Evolutionary conservation across 2,329 filamentous ascomycete species (phyloP).

Genomic region (Apiospora hydei): DNA sequence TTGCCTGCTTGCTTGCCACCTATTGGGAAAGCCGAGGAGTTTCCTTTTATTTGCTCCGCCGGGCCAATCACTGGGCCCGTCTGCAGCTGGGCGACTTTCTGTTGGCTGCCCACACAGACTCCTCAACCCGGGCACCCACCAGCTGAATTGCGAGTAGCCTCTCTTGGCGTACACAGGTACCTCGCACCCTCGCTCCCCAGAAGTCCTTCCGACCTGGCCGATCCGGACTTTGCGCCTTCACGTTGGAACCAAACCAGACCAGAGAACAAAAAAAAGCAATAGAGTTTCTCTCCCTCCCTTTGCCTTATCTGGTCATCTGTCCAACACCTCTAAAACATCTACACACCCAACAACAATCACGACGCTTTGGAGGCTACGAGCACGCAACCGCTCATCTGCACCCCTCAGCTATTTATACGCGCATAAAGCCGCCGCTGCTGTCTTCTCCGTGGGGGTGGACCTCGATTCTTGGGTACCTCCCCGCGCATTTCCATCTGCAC

Average conservation of each 20-base stretch:
- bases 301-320: conserved; percentile 16
- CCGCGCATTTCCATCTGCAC: conserved; percentile 19
- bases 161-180: conserved; percentile 16
- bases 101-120: conserved; percentile 17
- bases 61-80: not conserved
- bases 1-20: conserved; percentile 19
- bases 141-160: conserved; percentile 20
- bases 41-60: not conserved
- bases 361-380: not conserved
- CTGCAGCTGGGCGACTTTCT: conserved; percentile 13
- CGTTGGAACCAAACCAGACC: conserved; percentile 2
- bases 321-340: conserved; percentile 20
- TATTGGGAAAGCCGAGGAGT: not conserved
- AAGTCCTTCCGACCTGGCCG: conserved; percentile 15
- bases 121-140: conserved; percentile 12
- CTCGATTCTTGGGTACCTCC: conserved; percentile 21
- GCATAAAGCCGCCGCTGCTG: conserved; percentile 17
- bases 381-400: not conserved
- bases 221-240: conserved; percentile 16
- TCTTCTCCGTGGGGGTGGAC: conserved; percentile 20
- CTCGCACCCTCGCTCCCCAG: conserved; percentile 3
- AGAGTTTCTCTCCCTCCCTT: conserved; percentile 16
- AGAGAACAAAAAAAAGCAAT: conserved; percentile 18
- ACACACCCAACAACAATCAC: conserved; percentile 14
- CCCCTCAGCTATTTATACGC: not conserved